Conservation (phyloP, 1,284 basidiomycete genomes). For the Ganoderma leucocontextum region DNA sequence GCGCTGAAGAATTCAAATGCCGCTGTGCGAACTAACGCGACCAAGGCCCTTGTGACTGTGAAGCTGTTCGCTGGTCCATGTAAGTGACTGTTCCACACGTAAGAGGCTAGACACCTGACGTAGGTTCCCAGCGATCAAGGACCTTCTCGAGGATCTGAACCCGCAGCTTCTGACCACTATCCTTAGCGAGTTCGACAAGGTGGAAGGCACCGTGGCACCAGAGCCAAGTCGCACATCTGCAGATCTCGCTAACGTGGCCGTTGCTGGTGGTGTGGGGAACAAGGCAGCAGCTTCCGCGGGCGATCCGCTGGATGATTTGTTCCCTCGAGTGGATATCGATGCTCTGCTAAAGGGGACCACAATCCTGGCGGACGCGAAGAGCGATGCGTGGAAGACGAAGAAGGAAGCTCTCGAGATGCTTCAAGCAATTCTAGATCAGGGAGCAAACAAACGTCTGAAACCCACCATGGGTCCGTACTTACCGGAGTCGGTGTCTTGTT, state of each 20-base stretch:
- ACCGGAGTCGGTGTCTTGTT: constrained; percentile 17
- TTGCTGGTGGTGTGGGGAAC: constrained; percentile 46
- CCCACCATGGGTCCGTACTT: constrained; percentile 80
- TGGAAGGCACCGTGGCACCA: constrained; percentile 82
- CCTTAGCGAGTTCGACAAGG: constrained; percentile 92
- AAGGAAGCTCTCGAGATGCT: constrained; percentile 94
- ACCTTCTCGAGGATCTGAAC: constrained; percentile 94
- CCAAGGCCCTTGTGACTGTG: constrained; percentile 91
- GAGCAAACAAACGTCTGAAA: constrained; percentile 92
- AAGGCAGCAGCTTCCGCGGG: constrained; percentile 47
- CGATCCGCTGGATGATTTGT: constrained; percentile 92
- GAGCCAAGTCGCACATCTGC: constrained; percentile 81
- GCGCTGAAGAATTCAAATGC: constrained; percentile 95
- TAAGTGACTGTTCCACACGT: constrained; percentile 48
- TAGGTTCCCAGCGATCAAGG: constrained; percentile 76
- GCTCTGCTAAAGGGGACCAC: constrained; percentile 86
- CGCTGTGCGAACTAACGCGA: constrained; percentile 93
- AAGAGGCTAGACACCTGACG: constrained; percentile 16
- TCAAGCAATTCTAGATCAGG: constrained; percentile 87
- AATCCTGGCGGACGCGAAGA: constrained; percentile 85
- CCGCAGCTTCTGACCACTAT: constrained; percentile 95
- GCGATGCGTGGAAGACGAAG: constrained; percentile 96
- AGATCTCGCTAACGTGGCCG: constrained; percentile 69
- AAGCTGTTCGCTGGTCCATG: constrained; percentile 92
- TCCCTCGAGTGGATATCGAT: constrained; percentile 95